These are phyloP conservation scores for Blastocystis sp. DNA, from an alignment of 352 stramenopile genomes.

Conservation along the genomic window DNA sequence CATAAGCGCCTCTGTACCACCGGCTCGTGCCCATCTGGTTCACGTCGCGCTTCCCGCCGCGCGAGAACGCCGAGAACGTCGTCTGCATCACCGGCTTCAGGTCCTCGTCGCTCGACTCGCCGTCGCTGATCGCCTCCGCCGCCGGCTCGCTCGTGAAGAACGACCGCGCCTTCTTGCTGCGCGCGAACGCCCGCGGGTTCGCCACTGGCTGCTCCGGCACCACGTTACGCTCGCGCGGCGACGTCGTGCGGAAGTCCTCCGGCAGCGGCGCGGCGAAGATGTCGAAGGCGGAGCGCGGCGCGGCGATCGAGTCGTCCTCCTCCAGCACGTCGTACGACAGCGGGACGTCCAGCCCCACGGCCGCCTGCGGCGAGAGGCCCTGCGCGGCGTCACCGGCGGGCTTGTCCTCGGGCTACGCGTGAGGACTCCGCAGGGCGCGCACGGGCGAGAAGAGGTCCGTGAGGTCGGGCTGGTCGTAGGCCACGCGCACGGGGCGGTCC, in stretches of 20 bases:
- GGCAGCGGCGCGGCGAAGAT: constrained; percentile 2
- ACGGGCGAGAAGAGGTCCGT: constrained; percentile 29
- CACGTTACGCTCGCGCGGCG: background rate
- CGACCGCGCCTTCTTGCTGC: constrained; percentile 22
- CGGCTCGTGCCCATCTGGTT: constrained; percentile 39
- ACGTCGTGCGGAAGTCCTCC: background rate
- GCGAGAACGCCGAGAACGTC: constrained; percentile 24
- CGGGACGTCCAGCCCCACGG: background rate
- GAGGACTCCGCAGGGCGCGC: background rate
- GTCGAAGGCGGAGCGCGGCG: background rate
- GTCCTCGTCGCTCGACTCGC: constrained; percentile 55
- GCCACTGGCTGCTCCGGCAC: background rate
- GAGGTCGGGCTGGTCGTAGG: constrained; percentile 41
- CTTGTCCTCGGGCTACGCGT: constrained; percentile 26
- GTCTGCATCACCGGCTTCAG: constrained; percentile 26
- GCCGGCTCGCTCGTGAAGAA: background rate
- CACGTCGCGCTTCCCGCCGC: background rate
- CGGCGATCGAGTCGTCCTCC: background rate
- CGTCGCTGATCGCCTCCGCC: constrained; percentile 3
- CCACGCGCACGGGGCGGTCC: background rate
- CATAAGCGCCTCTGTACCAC: constrained; percentile 59
- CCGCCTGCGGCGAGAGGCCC: background rate
- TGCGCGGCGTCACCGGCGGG: background rate
- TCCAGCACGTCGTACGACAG: constrained; percentile 31
- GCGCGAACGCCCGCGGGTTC: constrained; percentile 15